A percentile compares a stretch with the other conserved stretches of the same genome.
Evolutionary conservation across 169 alveolate species (phyloP).

Genomic region (Plasmodium sp.): DNA sequence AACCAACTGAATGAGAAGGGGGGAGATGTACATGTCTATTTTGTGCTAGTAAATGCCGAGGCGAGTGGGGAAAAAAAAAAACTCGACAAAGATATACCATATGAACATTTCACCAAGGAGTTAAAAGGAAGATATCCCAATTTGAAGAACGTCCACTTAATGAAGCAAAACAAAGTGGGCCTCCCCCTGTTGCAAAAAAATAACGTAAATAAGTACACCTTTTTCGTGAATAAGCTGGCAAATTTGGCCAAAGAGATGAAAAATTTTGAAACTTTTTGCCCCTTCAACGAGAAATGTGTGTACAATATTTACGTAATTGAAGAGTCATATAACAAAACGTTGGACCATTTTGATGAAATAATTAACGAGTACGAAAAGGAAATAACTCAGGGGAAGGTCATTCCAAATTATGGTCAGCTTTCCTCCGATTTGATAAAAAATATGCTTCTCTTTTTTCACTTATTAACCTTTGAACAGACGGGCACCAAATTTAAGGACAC

Average conservation of each 20-base stretch:
- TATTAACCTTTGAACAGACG: slow-evolving; percentile 51
- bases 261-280: slow-evolving; percentile 16
- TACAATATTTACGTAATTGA: slow-evolving; percentile 59
- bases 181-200: slow-evolving; percentile 26
- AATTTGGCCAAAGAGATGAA: slow-evolving; percentile 7
- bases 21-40: slow-evolving; percentile 30
- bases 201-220: slow-evolving; percentile 7
- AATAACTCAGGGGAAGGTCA: slow-evolving; percentile 18
- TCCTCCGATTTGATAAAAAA: slow-evolving; percentile 34
- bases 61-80: not conserved
- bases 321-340: slow-evolving; percentile 41
- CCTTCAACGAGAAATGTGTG: slow-evolving; percentile 42
- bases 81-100: not conserved
- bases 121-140: slow-evolving; percentile 21
- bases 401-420: slow-evolving; percentile 7
- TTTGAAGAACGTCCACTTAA: slow-evolving; percentile 29
- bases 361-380: slow-evolving; percentile 21
- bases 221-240: slow-evolving; percentile 12
- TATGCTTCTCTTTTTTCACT: slow-evolving; percentile 23
- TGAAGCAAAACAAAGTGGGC: slow-evolving; percentile 31
- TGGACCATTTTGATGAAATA: slow-evolving; percentile 31
- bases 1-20: slow-evolving; percentile 21
- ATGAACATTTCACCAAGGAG: not conserved
- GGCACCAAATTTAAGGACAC: slow-evolving; percentile 31
- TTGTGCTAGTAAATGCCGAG: slow-evolving; percentile 4